Percentiles rank a stretch among this genome's conserved stretches.
phyloP scores from a whole-genome alignment of 495 filamentous ascomycete species.

The Aeminium ludgeri region DNA sequence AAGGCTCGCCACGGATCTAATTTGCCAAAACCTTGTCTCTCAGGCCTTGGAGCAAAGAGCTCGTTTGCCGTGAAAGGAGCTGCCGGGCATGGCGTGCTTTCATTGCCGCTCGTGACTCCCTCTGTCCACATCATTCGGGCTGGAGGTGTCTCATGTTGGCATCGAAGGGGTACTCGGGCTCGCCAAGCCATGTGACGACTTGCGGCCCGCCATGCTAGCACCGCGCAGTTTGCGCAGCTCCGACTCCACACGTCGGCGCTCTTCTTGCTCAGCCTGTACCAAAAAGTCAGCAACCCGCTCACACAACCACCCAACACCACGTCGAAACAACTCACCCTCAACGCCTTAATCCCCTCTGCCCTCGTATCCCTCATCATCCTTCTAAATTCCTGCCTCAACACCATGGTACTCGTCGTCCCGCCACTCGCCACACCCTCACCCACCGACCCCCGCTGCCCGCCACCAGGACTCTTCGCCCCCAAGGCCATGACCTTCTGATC shows the following conservation, averaged over 20 bases:
- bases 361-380: conserved; percentile 81
- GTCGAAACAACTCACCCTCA: conserved; percentile 40
- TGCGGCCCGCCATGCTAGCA: too few relatives aligned
- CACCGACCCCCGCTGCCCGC: conserved; percentile 1
- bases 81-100: too few relatives aligned
- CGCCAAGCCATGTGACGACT: too few relatives aligned
- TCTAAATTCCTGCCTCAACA: conserved; percentile 68
- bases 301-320: neutral
- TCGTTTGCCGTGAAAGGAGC: too few relatives aligned
- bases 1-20: too few relatives aligned
- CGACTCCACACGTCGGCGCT: conserved; percentile 47
- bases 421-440: conserved; percentile 5
- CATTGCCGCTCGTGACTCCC: too few relatives aligned
- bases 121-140: too few relatives aligned
- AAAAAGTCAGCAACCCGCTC: conserved; percentile 3
- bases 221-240: conserved; percentile 35
- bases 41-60: too few relatives aligned
- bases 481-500: conserved; percentile 60
- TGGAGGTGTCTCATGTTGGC: too few relatives aligned
- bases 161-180: too few relatives aligned
- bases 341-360: conserved; percentile 47
- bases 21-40: too few relatives aligned
- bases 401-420: conserved; percentile 49
- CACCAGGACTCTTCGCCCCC: conserved; percentile 39
- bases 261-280: conserved; percentile 52